A percentile compares a stretch with the other conserved stretches of the same genome.
Evolutionary conservation across 306 rosid genomes (phyloP).

Genomic region (Corylus avellana): DNA sequence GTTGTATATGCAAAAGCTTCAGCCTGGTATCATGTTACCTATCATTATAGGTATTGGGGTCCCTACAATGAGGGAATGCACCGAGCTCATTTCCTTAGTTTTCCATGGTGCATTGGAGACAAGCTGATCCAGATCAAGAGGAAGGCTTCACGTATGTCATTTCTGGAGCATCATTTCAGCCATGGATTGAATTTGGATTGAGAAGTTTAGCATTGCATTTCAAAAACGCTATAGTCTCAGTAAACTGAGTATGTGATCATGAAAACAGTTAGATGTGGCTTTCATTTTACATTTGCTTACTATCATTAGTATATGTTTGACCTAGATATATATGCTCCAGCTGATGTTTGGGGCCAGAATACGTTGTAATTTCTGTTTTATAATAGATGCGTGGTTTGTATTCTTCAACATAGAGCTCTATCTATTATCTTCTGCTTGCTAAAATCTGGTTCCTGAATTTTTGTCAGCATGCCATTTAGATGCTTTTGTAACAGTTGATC

Average conservation of each 20-base stretch:
- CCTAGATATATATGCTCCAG: neutral
- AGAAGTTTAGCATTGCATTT: neutral
- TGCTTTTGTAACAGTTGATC: too few relatives aligned
- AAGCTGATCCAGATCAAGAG: conserved; percentile 36
- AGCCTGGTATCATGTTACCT: conserved; percentile 78
- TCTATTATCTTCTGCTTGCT: too few relatives aligned
- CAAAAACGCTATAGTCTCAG: too few relatives aligned
- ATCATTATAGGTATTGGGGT: conserved; percentile 64
- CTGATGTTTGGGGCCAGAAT: neutral
- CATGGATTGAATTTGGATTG: neutral
- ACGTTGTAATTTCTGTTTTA: neutral
- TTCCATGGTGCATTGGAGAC: conserved; percentile 46
- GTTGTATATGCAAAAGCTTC: conserved; percentile 63
- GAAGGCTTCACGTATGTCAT: neutral
- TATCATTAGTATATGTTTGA: neutral
- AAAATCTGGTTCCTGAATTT: too few relatives aligned
- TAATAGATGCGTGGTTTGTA: too few relatives aligned
- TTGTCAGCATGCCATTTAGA: too few relatives aligned
- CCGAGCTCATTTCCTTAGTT: conserved; percentile 46
- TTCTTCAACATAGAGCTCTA: too few relatives aligned
- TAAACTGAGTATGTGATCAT: neutral
- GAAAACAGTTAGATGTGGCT: neutral
- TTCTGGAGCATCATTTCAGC: neutral
- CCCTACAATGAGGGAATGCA: conserved; percentile 51
- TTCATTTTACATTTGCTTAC: neutral